Evolutionary conservation across 495 filamentous ascomycete species (phyloP), one percentile per base, ranked within the genome.

Genomic region (Elasticomyces elasticus): DNA sequence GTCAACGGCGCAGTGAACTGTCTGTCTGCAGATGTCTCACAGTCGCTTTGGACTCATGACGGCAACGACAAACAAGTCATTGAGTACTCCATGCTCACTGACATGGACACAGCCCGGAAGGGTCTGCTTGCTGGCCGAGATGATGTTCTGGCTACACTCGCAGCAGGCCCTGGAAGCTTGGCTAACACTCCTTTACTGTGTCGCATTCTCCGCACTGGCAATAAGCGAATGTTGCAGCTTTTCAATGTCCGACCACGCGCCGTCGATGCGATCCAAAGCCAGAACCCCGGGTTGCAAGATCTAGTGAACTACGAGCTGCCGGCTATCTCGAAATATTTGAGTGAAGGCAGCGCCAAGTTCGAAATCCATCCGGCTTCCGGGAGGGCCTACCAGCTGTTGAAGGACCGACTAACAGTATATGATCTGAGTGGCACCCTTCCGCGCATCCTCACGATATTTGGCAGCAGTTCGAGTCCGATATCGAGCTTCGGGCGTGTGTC

Each of bases 301-400:
- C 35, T 68, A 5, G 11, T 61, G 31, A 28, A 49, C 17, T 62
- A 52, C 51, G 25, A 42, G 4, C 33, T 69, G 13, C 65, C 65
- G 5, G 31, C 3, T n/a, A 23, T 9, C 1, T 2, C 30, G 5
- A 31, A 1, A 13, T 12, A 5, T 5, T 19, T 26, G 25, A 33
- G 38, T 23, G 12, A n/a, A 1, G n/a, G 13, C 13, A 37, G 45
- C 38, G 50, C 56, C 13, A 13, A 17, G 15, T 79, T 74, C 62
- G 75, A 73, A 37, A 65, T 84, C n/a, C 76, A 83, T 58, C 68
- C 76, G 45, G 68, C 72, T 31, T 72, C 74, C 2, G 82, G 81
- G 20, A 71, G 66, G n/a, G 61, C 84, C 7, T 71, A 81, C 31
- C 70, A 77, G 57, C 68, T 83, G 13, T 52, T 60, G 30, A 51